Percentiles rank a stretch among this genome's conserved stretches.
These are phyloP conservation scores for Rubus parviflorus DNA, from an alignment of 306 rosid species.

Conservation along the genomic window DNA sequence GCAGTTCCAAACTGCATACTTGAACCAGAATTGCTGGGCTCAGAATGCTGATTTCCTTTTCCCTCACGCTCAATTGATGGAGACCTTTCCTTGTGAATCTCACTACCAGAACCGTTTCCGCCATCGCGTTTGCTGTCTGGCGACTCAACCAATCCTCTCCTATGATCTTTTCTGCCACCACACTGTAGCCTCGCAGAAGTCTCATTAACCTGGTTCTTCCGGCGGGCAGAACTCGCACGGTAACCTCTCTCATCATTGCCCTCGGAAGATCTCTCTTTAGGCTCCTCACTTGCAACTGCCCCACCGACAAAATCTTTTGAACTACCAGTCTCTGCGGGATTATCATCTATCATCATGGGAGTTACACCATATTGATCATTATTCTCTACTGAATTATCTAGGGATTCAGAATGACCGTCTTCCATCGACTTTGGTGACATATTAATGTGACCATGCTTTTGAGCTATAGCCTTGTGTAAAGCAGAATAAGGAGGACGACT, in stretches of 20 bases:
- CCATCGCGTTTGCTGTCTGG: conserved; percentile 26
- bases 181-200: conserved; percentile 37
- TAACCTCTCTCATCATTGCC: conserved; percentile 32
- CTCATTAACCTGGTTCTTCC: conserved; percentile 29
- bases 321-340: conserved; percentile 24
- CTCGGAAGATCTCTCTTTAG: conserved; percentile 13
- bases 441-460: conserved; percentile 48
- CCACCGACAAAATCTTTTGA: conserved; percentile 27
- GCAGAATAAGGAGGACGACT: conserved; percentile 61
- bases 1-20: conserved; percentile 22
- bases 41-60: conserved; percentile 26
- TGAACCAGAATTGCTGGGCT: conserved; percentile 23
- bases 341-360: conserved; percentile 29
- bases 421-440: conserved; percentile 13
- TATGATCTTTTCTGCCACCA: conserved; percentile 22
- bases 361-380: conserved; percentile 25
- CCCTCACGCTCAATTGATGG: conserved; percentile 23
- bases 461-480: conserved; percentile 58
- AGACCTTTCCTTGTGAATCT: conserved; percentile 23
- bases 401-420: conserved; percentile 10
- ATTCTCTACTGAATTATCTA: conserved; percentile 23
- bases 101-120: conserved; percentile 22
- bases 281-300: conserved; percentile 19
- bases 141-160: conserved; percentile 27
- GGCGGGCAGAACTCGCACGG: conserved; percentile 29